Conservation (phyloP, 2,329 filamentous ascomycete species). For the Scedosporium boydii region DNA sequence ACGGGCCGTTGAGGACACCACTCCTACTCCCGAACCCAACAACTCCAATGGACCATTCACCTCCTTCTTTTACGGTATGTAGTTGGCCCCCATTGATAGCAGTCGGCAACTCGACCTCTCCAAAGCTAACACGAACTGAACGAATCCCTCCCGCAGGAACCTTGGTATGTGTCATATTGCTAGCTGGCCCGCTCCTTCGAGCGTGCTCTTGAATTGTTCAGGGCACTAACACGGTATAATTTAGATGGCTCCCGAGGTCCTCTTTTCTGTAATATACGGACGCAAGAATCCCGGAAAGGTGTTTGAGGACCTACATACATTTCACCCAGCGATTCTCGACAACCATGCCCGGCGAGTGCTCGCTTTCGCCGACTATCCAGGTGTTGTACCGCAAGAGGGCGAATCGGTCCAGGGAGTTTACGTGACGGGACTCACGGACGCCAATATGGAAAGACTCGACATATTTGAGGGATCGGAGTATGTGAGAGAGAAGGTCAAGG, state of each 20-base stretch:
- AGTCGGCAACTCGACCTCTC: neutral
- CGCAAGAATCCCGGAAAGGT: slow-evolving; percentile 35
- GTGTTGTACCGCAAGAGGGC: slow-evolving; percentile 48
- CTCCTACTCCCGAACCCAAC: neutral
- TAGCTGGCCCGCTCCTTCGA: no score
- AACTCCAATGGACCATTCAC: slow-evolving; percentile 27
- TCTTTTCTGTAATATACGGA: slow-evolving; percentile 75
- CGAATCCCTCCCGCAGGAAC: slow-evolving; percentile 17
- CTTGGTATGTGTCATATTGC: slow-evolving; percentile 17
- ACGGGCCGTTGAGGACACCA: neutral
- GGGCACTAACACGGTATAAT: slow-evolving; percentile 13
- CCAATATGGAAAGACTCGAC: slow-evolving; percentile 68
- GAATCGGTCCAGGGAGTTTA: slow-evolving; percentile 63
- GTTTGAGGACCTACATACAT: slow-evolving; percentile 46
- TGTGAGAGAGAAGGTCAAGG: slow-evolving; percentile 40
- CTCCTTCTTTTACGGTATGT: slow-evolving; percentile 49
- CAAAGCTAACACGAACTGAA: slow-evolving; percentile 3
- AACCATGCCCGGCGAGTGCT: slow-evolving; percentile 65
- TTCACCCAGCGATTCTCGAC: slow-evolving; percentile 67
- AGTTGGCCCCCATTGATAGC: neutral
- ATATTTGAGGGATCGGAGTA: slow-evolving; percentile 76
- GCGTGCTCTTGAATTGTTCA: neutral
- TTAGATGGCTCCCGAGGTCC: slow-evolving; percentile 75
- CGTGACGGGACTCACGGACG: slow-evolving; percentile 68
- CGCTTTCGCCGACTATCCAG: slow-evolving; percentile 66